Percentiles rank a stretch among this genome's conserved stretches.
Evolutionary conservation across 2,329 filamentous ascomycete genomes (phyloP).

Genomic region (Colletotrichum costaricense): DNA sequence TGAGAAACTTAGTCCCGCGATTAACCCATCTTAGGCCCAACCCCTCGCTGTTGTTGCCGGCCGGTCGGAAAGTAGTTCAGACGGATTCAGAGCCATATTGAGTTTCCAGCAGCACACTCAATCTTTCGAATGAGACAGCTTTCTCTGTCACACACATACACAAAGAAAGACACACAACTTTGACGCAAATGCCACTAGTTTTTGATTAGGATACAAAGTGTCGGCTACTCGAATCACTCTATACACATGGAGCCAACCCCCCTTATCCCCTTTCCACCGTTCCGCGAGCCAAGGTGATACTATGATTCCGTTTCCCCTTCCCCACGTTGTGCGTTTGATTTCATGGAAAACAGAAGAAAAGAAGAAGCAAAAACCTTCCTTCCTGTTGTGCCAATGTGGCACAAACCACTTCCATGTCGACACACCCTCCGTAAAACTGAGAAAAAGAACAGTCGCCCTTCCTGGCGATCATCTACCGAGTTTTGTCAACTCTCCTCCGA

Average conservation of each 20-base stretch:
- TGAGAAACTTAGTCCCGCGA: too few species aligned
- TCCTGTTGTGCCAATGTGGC: background rate
- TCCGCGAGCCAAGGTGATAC: background rate
- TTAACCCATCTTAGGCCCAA: too few species aligned
- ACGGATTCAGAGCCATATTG: too few species aligned
- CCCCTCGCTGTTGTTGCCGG: too few species aligned
- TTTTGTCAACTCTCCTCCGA: slow-evolving; percentile 1
- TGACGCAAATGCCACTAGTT: background rate
- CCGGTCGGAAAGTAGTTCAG: too few species aligned
- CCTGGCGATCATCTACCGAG: slow-evolving; percentile 29
- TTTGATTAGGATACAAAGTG: slow-evolving; percentile 28
- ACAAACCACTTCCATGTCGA: background rate
- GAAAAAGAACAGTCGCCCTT: slow-evolving; percentile 4
- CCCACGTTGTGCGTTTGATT: background rate
- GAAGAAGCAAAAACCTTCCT: background rate
- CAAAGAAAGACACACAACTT: background rate
- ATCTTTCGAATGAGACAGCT: too few species aligned
- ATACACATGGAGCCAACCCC: slow-evolving; percentile 28
- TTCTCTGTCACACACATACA: background rate
- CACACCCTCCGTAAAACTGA: background rate
- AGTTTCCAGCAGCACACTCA: background rate
- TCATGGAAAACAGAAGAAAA: background rate
- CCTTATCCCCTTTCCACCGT: background rate
- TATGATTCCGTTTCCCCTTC: background rate
- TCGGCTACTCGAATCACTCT: slow-evolving; percentile 20